These are phyloP conservation scores for Cyberlindnera suaveolens DNA, from an alignment of 805 yeast species.

Conservation along the genomic window DNA sequence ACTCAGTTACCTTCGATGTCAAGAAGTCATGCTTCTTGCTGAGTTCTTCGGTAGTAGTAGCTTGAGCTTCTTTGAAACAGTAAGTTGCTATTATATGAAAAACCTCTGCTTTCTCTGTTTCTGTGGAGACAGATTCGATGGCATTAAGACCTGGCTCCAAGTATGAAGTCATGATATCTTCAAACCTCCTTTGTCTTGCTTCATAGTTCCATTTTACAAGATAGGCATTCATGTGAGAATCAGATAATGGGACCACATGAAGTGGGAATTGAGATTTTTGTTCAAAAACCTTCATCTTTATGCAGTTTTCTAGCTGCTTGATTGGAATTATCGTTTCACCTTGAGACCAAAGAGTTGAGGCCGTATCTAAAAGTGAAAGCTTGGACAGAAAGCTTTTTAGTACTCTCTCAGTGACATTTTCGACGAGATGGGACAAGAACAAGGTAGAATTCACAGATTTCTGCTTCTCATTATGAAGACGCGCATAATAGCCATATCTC, in stretches of 20 bases:
- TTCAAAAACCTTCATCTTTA: constrained; percentile 7
- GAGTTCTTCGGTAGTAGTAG: constrained; percentile 36
- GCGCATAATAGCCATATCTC: constrained; percentile 36
- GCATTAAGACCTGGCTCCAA: constrained; percentile 32
- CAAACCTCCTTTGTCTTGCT: constrained; percentile 63
- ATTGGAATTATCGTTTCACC: constrained; percentile 57
- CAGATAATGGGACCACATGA: constrained; percentile 11
- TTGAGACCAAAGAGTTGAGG: constrained; percentile 60
- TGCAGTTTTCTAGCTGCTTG: constrained; percentile 37
- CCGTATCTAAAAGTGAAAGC: constrained; percentile 36
- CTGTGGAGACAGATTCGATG: constrained; percentile 14
- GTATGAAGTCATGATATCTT: constrained; percentile 49
- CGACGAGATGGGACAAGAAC: constrained; percentile 34
- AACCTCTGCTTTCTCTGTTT: constrained; percentile 35
- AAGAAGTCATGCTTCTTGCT: constrained; percentile 34
- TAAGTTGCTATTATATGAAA: constrained; percentile 63
- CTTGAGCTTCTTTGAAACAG: constrained; percentile 51
- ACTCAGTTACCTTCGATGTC: constrained; percentile 38
- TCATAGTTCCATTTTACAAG: constrained; percentile 66
- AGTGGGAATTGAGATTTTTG: constrained; percentile 3
- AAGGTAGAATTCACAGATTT: constrained; percentile 46
- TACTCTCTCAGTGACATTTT: constrained; percentile 4
- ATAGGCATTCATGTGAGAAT: constrained; percentile 28
- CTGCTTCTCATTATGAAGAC: constrained; percentile 36
- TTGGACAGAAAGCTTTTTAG: constrained; percentile 1